Base-by-base conservation (phyloP, 2,329 filamentous ascomycete genomes). In the Canariomyces notabilis region DNA sequence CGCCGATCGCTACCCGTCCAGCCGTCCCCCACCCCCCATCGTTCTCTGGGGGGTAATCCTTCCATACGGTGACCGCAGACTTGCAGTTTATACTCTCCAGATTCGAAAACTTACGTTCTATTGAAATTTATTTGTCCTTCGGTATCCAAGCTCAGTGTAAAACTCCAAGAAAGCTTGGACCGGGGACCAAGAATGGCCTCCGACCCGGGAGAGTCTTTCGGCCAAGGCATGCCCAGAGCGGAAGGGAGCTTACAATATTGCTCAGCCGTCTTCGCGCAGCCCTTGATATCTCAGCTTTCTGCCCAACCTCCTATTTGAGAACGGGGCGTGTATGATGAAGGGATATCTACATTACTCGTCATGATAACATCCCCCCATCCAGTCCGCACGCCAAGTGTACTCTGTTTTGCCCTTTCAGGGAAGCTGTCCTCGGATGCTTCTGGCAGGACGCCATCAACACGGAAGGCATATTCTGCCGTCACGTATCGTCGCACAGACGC, bases 381-480 rank as follows among this genome's bases (percentile, higher is more conserved):
- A n/a, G n/a, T n/a, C n/a, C n/a, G n/a, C n/a, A n/a, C n/a, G n/a
- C 7, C 26, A 22, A 16, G 9, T 16, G 5, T 8, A 31, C n/a
- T 15, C 29, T 8, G 21, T 16, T 39, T 21, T 15, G 14, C 39
- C 12, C 18, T 7, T 32, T 42, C 39, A 18, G 35, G 26, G 18
- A 39, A 38, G 26, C 40, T 26, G 43, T 39, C 6, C 31, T n/a
- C 43, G 43, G 43, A 35, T 39, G 23, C 36, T 45, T 26, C 43
- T 36, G n/a, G 36, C 21, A 18, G 23, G 36, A 36, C 36, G 43
- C 19, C 36, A 18, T 40, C 23, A 21, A 32, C 34, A 33, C 29
- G 43, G 43, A 36, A 45, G 14, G 15, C 4, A 9, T 23, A 15
- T 39, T 45, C 40, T 19, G n/a, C 35, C 26, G 12, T 26, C 43